Evolutionary conservation across 305 asterid species (phyloP), one percentile per base, ranked within the genome.

Genomic region (Fraxinus xanthoxyloides): DNA sequence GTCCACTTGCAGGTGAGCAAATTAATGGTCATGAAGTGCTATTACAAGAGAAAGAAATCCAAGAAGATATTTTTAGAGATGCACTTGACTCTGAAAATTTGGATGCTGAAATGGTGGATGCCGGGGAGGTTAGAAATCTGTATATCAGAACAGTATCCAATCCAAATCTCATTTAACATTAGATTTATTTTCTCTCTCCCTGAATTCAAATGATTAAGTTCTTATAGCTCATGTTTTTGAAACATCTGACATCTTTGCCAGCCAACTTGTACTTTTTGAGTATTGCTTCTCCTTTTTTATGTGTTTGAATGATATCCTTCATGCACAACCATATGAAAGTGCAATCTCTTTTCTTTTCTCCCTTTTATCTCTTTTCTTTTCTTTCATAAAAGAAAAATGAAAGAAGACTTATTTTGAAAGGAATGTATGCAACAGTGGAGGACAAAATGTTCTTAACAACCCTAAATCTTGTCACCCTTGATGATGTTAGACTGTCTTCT

Each of bases 51-150:
- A 91, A 86, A 84, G 84, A 82, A 84, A 82, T 83, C 83, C 85
- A 88, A 36, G 92, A 87, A 32, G 87, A 87, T 85, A 82, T 35
- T 34, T 73, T 56, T 51, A 81, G 56, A 24, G 90, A 77, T 81
- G 72, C 79, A 4, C 86, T 79, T 81, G 92, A 88, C 80, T 85
- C 83, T 77, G 94, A 83, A 80, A 84, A 82, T 65, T 63, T 87
- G 83, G 90, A 85, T 35, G 38, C 85, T 72, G 83, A 79, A 75
- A 40, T 78, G 72, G 77, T 79, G 19, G 92, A 87, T 72, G 82
- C 92, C 40, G 90, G 78, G 74, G 93, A 89, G 96, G 97, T 93
- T 83, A 73, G 90, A 77, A 63, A 35, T 65, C 46, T 70, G 48
- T 80, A 23, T 74, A 74, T 78, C 76, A 80, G 59, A 77, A 40